Percentiles rank a stretch among this genome's conserved stretches.
Evolutionary conservation across 2,329 filamentous ascomycete species (phyloP).

Genomic region (Alternaria tenuissima): DNA sequence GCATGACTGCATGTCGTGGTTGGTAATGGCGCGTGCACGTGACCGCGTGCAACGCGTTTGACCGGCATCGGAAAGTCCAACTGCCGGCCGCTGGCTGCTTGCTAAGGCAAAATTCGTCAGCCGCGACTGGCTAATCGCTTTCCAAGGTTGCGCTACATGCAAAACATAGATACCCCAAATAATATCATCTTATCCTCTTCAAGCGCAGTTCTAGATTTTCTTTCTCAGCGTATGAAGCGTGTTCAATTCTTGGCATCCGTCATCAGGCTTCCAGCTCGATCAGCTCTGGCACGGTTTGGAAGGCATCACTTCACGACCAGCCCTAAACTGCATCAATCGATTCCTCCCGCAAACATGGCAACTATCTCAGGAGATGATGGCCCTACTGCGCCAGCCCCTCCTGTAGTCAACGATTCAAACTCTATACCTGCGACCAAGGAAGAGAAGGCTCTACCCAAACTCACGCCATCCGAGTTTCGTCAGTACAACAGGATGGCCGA

Average conservation of each 20-base stretch:
- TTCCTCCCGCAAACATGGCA: conserved; percentile 11
- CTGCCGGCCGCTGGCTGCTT: conserved; percentile 27
- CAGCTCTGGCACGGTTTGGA: background rate
- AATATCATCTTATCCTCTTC: background rate
- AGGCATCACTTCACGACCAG: conserved; percentile 1
- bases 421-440: conserved; percentile 4
- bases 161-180: conserved; percentile 12
- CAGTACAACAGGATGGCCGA: conserved; percentile 77
- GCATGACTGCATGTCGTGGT: background rate
- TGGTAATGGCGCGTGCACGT: conserved; percentile 10
- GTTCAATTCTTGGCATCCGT: conserved; percentile 9
- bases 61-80: conserved; percentile 17
- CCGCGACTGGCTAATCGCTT: conserved; percentile 24
- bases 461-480: conserved; percentile 72
- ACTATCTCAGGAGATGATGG: conserved; percentile 6
- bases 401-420: conserved; percentile 6
- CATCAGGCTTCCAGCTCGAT: conserved; percentile 5
- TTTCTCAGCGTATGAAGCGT: conserved; percentile 14
- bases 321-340: conserved; percentile 1
- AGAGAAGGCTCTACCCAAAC: conserved; percentile 63
- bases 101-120: conserved; percentile 25
- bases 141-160: conserved; percentile 12
- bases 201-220: background rate
- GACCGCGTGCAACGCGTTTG: conserved; percentile 16
- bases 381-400: conserved; percentile 8